phyloP scores from a whole-genome alignment of 2,329 filamentous ascomycete genomes.

The Zymoseptoria crescenta region DNA sequence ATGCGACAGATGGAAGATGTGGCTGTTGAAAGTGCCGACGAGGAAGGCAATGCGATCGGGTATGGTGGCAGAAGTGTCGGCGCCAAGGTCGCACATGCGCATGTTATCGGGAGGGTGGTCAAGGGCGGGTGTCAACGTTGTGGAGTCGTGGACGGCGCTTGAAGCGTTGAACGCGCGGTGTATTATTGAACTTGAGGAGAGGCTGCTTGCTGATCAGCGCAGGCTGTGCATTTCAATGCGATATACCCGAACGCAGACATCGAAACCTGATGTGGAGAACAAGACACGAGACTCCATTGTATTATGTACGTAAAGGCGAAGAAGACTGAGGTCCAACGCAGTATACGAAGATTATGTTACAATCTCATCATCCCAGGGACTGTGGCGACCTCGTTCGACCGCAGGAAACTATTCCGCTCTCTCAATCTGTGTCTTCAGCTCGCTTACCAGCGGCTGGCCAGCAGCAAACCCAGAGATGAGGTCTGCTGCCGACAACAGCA shows the following conservation, averaged over 20 bases:
- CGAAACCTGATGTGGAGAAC: no score
- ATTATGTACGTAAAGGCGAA: not conserved
- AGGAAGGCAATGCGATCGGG: slow-evolving; percentile 23
- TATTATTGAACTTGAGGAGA: not conserved
- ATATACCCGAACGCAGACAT: not conserved
- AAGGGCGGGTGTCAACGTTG: slow-evolving; percentile 16
- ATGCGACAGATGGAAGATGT: slow-evolving; percentile 39
- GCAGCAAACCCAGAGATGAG: no score
- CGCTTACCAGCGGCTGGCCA: not conserved
- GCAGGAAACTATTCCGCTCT: not conserved
- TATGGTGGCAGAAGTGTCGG: slow-evolving; percentile 57
- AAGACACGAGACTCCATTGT: not conserved
- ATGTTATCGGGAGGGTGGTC: slow-evolving; percentile 60
- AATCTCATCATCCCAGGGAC: not conserved
- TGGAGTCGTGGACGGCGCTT: slow-evolving; percentile 2
- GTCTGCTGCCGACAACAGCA: not conserved
- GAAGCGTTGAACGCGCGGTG: not conserved
- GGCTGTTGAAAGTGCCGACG: slow-evolving; percentile 35
- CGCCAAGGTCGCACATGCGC: slow-evolving; percentile 79
- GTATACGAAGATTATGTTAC: not conserved
- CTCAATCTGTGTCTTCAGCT: not conserved
- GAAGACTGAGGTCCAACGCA: not conserved
- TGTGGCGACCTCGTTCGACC: not conserved
- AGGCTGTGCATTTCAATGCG: not conserved
- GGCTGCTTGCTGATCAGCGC: not conserved